These are phyloP conservation scores for Calocybe indica DNA, from an alignment of 768 basidiomycete genomes.

Conservation along the genomic window DNA sequence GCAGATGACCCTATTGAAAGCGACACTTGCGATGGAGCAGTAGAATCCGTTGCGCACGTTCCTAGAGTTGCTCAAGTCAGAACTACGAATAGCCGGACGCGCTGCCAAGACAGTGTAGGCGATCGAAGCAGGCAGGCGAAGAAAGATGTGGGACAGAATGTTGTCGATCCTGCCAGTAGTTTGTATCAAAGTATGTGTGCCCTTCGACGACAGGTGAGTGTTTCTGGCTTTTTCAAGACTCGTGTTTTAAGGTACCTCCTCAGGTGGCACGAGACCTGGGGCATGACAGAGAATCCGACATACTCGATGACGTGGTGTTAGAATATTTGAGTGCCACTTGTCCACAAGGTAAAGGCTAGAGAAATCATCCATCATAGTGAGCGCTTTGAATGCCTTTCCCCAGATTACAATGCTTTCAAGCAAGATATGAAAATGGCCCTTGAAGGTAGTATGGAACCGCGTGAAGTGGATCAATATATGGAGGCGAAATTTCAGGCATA, in stretches of 20 bases:
- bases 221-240: slow-evolving; percentile 1
- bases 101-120: not conserved
- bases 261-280: slow-evolving; percentile 12
- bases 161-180: slow-evolving; percentile 9
- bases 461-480: slow-evolving; percentile 33
- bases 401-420: slow-evolving; percentile 32
- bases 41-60: slow-evolving; percentile 21
- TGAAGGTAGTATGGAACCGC: slow-evolving; percentile 29
- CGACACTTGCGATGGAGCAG: slow-evolving; percentile 17
- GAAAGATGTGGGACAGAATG: slow-evolving; percentile 1
- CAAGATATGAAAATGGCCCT: slow-evolving; percentile 31
- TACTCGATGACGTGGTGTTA: slow-evolving; percentile 29
- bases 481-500: slow-evolving; percentile 24
- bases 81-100: not conserved
- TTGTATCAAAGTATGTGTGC: slow-evolving; percentile 19
- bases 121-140: not conserved
- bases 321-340: slow-evolving; percentile 29
- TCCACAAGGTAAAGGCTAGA: slow-evolving; percentile 29
- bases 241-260: too few relatives aligned
- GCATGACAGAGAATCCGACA: slow-evolving; percentile 16
- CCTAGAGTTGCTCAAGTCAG: slow-evolving; percentile 18
- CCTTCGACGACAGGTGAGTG: slow-evolving; percentile 18
- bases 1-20: slow-evolving; percentile 16
- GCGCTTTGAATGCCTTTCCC: not conserved
- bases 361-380: not conserved